These are phyloP conservation scores for Phytophthora cactorum DNA, from an alignment of 352 stramenopile species.

Conservation along the genomic window DNA sequence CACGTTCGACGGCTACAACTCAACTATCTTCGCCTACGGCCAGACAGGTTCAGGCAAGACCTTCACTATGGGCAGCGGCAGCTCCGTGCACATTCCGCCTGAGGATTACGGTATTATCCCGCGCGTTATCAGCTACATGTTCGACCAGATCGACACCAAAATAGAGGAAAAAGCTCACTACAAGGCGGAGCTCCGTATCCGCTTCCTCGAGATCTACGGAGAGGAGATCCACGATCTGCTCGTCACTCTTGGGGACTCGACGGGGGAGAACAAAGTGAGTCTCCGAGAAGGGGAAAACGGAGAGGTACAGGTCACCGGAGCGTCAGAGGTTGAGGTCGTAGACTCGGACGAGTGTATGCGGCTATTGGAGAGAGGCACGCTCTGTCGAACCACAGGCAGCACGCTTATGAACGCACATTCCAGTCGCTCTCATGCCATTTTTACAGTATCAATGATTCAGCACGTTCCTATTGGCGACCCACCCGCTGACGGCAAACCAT, in stretches of 20 bases:
- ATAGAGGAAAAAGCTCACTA: slow-evolving; percentile 64
- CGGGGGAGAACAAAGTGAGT: slow-evolving; percentile 69
- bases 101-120: slow-evolving; percentile 91
- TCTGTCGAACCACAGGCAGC: slow-evolving; percentile 83
- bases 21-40: slow-evolving; percentile 90
- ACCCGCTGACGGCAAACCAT: slow-evolving; percentile 36
- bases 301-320: slow-evolving; percentile 85
- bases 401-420: slow-evolving; percentile 94
- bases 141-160: slow-evolving; percentile 77
- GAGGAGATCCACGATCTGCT: slow-evolving; percentile 92
- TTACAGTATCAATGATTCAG: slow-evolving; percentile 88
- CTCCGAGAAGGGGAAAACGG: slow-evolving; percentile 87
- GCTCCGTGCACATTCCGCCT: slow-evolving; percentile 73
- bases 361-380: slow-evolving; percentile 83
- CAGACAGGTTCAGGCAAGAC: slow-evolving; percentile 90
- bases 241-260: slow-evolving; percentile 69
- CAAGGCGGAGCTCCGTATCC: slow-evolving; percentile 68
- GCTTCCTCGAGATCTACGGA: slow-evolving; percentile 94
- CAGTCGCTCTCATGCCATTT: slow-evolving; percentile 93
- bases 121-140: slow-evolving; percentile 85
- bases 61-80: slow-evolving; percentile 90
- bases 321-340: slow-evolving; percentile 71
- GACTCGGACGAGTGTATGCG: slow-evolving; percentile 81
- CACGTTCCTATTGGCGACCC: slow-evolving; percentile 66
- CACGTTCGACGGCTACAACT: slow-evolving; percentile 91